These are phyloP conservation scores for Austroboletus novae-zelandiae DNA, from an alignment of 1,284 basidiomycete species.

Conservation along the genomic window DNA sequence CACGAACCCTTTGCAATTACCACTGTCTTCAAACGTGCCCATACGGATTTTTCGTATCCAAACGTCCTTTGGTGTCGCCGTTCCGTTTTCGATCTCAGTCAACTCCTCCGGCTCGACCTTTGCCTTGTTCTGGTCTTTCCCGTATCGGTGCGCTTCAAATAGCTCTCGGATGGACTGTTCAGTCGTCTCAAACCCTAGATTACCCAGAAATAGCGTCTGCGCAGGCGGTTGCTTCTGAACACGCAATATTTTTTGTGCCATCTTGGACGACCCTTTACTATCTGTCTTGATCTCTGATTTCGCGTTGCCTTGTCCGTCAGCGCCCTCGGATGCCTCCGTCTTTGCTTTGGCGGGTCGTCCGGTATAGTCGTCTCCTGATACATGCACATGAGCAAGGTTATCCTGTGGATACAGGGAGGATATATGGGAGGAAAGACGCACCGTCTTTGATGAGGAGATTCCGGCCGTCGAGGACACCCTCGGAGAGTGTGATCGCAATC, in stretches of 20 bases:
- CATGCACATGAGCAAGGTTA: neutral
- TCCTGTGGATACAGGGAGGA: constrained; percentile 18
- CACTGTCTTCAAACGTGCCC: constrained; percentile 94
- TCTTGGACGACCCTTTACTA: constrained; percentile 57
- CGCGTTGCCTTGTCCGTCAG: constrained; percentile 24
- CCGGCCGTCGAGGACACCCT: constrained; percentile 81
- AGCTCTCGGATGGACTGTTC: constrained; percentile 73
- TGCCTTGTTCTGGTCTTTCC: constrained; percentile 27
- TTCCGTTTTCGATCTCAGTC: constrained; percentile 1
- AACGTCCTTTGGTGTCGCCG: constrained; percentile 36
- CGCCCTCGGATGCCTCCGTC: neutral
- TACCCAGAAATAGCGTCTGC: constrained; percentile 86
- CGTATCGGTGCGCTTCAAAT: constrained; percentile 58
- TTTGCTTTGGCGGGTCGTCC: constrained; percentile 51
- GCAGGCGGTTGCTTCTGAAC: constrained; percentile 81
- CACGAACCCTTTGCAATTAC: constrained; percentile 88
- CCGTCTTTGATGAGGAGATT: constrained; percentile 93
- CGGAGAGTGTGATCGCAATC: constrained; percentile 77
- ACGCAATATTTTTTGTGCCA: constrained; percentile 79
- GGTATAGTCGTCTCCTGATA: constrained; percentile 66
- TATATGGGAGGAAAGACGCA: constrained; percentile 28
- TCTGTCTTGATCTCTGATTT: constrained; percentile 15
- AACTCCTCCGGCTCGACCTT: constrained; percentile 27
- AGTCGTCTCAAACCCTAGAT: constrained; percentile 84
- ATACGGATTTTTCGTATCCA: constrained; percentile 90